Evolutionary conservation across 345 rosid species (phyloP), one percentile per base, ranked within the genome.

Genomic region (Microcos paniculata): DNA sequence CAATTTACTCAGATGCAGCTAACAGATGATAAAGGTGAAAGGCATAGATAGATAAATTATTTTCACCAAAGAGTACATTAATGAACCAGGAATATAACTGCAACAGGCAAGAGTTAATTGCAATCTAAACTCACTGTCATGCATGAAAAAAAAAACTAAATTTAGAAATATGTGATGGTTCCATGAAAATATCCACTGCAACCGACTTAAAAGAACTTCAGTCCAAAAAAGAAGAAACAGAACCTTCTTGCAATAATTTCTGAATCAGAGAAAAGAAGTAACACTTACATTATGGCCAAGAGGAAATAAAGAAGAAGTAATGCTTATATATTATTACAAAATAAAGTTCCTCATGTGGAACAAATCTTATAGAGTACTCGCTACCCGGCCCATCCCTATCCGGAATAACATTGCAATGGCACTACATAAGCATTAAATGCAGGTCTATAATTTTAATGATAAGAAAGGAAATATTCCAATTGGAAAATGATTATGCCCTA

Each of bases 401-500:
- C 5, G 13, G 70, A 16, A 68, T 12, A 46, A 48, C 40, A 45
- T 46, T 46, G 21, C 72, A 28, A 30, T 28, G 12, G 11, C 43
- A 69, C 24, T 31, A 49, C 18, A 49, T 51, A 69, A 51, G 59
- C 28, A 69, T 69, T 69, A 49, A 51, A 51, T 70, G 45, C 28
- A 51, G 45, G 45, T 31, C 59, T 49, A 6, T 70, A 6, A 42
- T 12, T 49, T 18, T 53, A 74, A 75, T 18, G 13, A 48, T 9
- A 24, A 18, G 21, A 67, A 33, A 58, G 23, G 23, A 64, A 26
- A 9, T 5, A 33, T 28, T 43, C 14, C 8, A 40, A 49, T 52
- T 18, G 71, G 31, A 61, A 70, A 31, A 57, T 18, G 18, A 46
- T 14, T 14, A 21, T 51, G 26, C 5, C 78, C 1, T 85, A 92